Evolutionary conservation across 306 rosid species (phyloP), one percentile per base, ranked within the genome.

Genomic region (Mimosa pudica): DNA sequence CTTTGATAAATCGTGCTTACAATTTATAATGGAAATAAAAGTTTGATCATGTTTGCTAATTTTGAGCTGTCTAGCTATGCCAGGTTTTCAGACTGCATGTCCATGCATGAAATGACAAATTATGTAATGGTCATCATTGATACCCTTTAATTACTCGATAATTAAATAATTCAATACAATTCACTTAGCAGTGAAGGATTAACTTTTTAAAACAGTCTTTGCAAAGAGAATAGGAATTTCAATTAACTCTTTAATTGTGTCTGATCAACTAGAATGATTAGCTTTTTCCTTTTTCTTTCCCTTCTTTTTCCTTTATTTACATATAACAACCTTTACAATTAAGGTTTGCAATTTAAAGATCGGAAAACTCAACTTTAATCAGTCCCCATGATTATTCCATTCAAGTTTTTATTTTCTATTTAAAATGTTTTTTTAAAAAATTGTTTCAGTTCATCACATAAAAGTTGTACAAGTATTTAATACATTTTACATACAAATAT

Each of bases 71-170:
- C 32, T 33, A 49, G 63, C 63, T 8, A 57, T 71, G 90, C 83
- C 90, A 83, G 86, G 82, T 70, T 69, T 71, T 74, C 81, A 75
- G 79, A 86, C 86, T 45, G 80, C 83, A 74, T 54, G 85, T 85
- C 87, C 80, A 77, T 83, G 84, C 87, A 82, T 74, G 82, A 84
- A 81, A 82, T 81, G 84, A 86, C 88, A 85, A 84, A 82, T 78
- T n/a, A 52, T 17, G 4, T 17, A 52, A 52, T 52, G 20, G 24
- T 17, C 64, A 89, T 81, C 47, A 73, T 80, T 58, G 75, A 36
- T 73, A 6, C 51, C 3, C 72, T 70, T 83, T 79, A 32, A 32
- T 9, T 82, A 38, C 4, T 9, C 65, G 47, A 55, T 36, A 67
- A 67, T 69, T 46, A 44, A 45, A 45, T 64, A 60, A 38, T 5